Base-by-base conservation (phyloP, 495 filamentous ascomycete genomes). In the Neurospora sp. region DNA sequence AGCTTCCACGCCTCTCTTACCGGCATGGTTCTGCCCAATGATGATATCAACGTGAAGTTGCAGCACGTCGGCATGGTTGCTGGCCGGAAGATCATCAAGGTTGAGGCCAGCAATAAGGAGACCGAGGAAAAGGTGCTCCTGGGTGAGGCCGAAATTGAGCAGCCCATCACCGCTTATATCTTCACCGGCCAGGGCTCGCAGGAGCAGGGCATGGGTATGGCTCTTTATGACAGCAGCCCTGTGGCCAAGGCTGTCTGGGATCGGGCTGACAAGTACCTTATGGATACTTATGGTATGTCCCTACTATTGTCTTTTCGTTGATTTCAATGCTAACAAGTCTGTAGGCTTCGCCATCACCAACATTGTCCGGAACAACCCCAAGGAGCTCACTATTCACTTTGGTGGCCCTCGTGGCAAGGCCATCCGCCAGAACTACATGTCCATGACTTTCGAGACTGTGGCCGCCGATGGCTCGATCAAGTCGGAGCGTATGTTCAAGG, bases 161-260 rank as follows among this genome's bases (percentile, higher is more conserved):
- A 99, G 78, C 96, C 96, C n/a, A 92, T 95, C 27, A 94, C 94
- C 27, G 89, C 94, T 8, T 99, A 99, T 76, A 93, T 99, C 74
- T 99, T 99, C 83, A 99, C 96, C 69, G 96, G 96, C 42, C 96
- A 99, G 81, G 96, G 96, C 69, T 96, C 93, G 41, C 96, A 99
- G 81, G 96, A 98, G 81, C 96, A 98, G 80, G 96, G 96, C 69
- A 99, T 99, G 96, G 96, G 96, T 82, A 99, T 99, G 96, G 96
- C 98, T 80, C 88, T 99, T 42, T 99, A 99, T 77, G 90, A 83
- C 72, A 95, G 90, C 84, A 98, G 95, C 78, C 86, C 90, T 3
- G 96, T 99, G 41, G 96, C 96, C 68, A 93, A 92, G 82, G 95
- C 98, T 79, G 96, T 99, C 39, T 99, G 96, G 96, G 95, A 99